Conservation (phyloP, 768 basidiomycete genomes). For the Lactifluus hygrophoroides region DNA sequence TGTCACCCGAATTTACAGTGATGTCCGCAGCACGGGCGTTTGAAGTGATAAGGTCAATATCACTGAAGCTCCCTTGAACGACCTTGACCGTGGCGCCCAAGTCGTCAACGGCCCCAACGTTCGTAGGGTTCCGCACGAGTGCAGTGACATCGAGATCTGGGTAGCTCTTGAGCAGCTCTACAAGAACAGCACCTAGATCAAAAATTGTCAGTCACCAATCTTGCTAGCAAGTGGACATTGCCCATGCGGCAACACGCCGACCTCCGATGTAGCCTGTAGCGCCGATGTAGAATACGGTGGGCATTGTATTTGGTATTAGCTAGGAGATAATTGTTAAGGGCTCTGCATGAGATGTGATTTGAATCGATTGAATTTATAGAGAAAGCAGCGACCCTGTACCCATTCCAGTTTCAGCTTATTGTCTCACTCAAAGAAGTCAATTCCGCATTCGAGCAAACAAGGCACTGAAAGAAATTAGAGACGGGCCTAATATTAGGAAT, state of each 20-base stretch:
- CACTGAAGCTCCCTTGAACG: conserved; percentile 5
- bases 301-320: not conserved
- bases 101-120: not conserved
- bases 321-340: not conserved
- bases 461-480: not conserved
- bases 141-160: conserved; percentile 7
- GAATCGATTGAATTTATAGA: not conserved
- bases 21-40: conserved; percentile 4
- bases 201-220: not conserved
- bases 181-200: conserved; percentile 8
- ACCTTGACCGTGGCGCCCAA: conserved; percentile 1
- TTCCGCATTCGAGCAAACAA: not conserved
- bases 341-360: not conserved
- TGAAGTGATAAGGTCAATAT: not conserved
- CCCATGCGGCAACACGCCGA: not conserved
- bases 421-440: not conserved
- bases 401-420: not conserved
- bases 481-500: no score
- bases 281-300: conserved; percentile 12
- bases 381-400: not conserved
- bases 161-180: not conserved
- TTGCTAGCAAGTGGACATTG: not conserved
- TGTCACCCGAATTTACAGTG: conserved; percentile 1
- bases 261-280: conserved; percentile 15
- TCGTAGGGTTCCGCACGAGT: conserved; percentile 6